phyloP scores from a whole-genome alignment of 192 early-diverging fungal species.

The Endogone sp. region DNA sequence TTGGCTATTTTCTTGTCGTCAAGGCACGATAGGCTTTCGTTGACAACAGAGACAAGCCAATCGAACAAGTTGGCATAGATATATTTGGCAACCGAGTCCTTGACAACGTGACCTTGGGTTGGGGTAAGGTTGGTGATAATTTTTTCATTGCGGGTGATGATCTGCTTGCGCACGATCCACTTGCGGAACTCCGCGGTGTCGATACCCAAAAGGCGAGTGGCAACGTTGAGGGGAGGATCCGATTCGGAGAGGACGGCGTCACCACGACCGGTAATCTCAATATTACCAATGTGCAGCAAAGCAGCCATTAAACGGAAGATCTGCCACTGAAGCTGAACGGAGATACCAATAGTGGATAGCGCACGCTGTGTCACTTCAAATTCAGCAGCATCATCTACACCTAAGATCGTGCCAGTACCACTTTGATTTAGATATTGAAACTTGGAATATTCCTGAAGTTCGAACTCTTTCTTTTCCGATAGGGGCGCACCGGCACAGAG shows the following conservation, averaged over 20 bases:
- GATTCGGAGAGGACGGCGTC: slow-evolving; percentile 73
- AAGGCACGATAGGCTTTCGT: slow-evolving; percentile 70
- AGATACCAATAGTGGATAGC: slow-evolving; percentile 82
- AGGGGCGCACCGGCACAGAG: slow-evolving; percentile 86
- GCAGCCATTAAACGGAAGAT: slow-evolving; percentile 92
- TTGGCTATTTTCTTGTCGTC: slow-evolving; percentile 29
- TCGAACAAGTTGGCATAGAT: slow-evolving; percentile 96
- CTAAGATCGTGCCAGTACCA: slow-evolving; percentile 70
- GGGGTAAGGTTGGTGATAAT: slow-evolving; percentile 77
- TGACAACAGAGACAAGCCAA: slow-evolving; percentile 91
- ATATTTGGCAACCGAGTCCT: slow-evolving; percentile 96
- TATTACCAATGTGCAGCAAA: slow-evolving; percentile 93
- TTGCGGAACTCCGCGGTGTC: slow-evolving; percentile 80
- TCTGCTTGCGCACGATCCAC: slow-evolving; percentile 95
- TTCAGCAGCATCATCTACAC: slow-evolving; percentile 91
- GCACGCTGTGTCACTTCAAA: slow-evolving; percentile 86
- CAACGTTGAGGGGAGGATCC: slow-evolving; percentile 67
- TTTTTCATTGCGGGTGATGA: slow-evolving; percentile 86
- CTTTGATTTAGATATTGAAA: slow-evolving; percentile 93
- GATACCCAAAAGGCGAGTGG: slow-evolving; percentile 75
- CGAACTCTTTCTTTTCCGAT: slow-evolving; percentile 78
- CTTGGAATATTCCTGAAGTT: slow-evolving; percentile 66
- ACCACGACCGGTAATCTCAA: slow-evolving; percentile 71
- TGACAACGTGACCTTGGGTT: slow-evolving; percentile 69
- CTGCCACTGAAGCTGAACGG: slow-evolving; percentile 76